Evolutionary conservation across 108 stramenopile genomes (phyloP).

Genomic region (Conticribra weissflogii): DNA sequence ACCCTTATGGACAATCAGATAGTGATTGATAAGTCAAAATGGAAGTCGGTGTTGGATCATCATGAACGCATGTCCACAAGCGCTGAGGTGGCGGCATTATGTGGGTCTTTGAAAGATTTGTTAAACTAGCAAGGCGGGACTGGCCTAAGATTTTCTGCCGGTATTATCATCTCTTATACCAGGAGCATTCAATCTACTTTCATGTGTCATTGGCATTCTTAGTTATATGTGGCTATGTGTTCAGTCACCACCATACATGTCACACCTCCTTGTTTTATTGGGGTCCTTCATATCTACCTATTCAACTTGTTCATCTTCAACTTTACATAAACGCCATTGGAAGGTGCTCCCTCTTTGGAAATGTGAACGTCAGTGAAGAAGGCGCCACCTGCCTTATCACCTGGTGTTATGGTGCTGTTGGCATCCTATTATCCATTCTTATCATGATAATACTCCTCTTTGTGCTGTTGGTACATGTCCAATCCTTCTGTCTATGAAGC

Average conservation of each 20-base stretch:
- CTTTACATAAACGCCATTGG: too few species aligned
- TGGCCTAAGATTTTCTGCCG: not conserved
- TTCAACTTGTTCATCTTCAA: not conserved
- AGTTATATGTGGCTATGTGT: not conserved
- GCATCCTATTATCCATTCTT: not conserved
- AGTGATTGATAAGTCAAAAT: not conserved
- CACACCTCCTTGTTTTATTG: too few species aligned
- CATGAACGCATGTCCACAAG: not conserved
- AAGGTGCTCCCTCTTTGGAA: not conserved
- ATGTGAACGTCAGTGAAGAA: not conserved
- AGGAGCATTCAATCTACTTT: not conserved
- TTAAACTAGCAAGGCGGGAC: not conserved
- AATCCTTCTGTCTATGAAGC: too few species aligned
- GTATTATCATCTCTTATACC: not conserved
- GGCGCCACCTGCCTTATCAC: not conserved
- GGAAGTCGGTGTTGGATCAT: not conserved
- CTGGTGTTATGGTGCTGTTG: not conserved
- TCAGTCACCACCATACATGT: too few species aligned
- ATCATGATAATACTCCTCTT: not conserved
- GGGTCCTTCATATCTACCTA: too few species aligned
- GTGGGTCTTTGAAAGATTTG: not conserved
- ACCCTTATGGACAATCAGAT: not conserved
- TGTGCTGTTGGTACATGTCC: not conserved
- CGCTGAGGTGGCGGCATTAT: not conserved
- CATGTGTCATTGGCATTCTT: not conserved